Conservation (phyloP, 176 grass and related monocot genomes). For the Puya raimondii region DNA sequence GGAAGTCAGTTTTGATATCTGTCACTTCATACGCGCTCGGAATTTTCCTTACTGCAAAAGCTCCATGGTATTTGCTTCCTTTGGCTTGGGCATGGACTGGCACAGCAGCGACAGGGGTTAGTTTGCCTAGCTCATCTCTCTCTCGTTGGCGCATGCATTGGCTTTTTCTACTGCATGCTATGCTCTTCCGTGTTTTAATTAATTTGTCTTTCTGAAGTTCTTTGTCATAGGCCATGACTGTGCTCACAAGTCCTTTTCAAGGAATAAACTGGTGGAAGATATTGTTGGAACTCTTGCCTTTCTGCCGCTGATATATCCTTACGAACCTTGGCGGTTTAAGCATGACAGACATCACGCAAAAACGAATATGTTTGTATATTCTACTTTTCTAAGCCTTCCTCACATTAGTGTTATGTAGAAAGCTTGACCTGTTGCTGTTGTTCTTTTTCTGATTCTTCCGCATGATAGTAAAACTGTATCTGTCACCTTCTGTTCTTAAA, state of each 20-base stretch:
- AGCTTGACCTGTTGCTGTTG: conserved; percentile 9
- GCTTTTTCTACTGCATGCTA: conserved; percentile 18
- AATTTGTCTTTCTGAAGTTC: conserved; percentile 56
- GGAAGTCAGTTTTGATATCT: conserved; percentile 84
- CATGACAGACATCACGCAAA: conserved; percentile 92
- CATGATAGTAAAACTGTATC: background rate
- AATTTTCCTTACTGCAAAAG: conserved; percentile 69
- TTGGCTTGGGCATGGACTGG: conserved; percentile 96
- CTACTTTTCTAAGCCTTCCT: conserved; percentile 16
- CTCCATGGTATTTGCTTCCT: conserved; percentile 90
- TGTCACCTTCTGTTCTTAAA: background rate
- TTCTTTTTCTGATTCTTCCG: background rate
- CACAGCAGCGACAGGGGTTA: conserved; percentile 85
- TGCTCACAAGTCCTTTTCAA: conserved; percentile 96
- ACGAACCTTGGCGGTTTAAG: conserved; percentile 97
- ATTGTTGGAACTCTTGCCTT: conserved; percentile 88
- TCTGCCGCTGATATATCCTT: conserved; percentile 92
- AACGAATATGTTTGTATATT: conserved; percentile 79
- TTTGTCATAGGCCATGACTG: conserved; percentile 99
- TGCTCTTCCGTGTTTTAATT: conserved; percentile 25
- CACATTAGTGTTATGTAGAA: background rate
- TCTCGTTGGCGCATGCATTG: conserved; percentile 3
- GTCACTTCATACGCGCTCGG: conserved; percentile 72
- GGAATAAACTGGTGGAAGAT: conserved; percentile 95
- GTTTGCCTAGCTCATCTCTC: background rate